Evolutionary conservation across 257 asterid species (phyloP).

Genomic region (Nicotiana benthamiana): DNA sequence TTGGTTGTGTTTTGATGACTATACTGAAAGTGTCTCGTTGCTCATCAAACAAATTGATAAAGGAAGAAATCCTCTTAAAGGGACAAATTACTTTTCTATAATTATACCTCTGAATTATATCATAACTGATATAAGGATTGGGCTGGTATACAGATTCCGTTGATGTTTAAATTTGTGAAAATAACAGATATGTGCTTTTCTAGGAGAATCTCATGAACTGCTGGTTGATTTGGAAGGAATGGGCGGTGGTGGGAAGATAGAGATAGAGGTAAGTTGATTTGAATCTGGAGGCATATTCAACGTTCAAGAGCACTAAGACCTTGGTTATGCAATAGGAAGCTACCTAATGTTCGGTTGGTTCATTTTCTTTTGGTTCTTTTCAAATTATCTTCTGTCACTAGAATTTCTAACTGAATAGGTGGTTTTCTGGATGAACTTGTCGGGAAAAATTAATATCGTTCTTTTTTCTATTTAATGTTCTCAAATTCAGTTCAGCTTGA

Average conservation of each 20-base stretch:
- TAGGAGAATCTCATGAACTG: slow-evolving; percentile 73
- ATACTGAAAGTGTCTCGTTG: not conserved
- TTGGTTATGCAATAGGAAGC: not conserved
- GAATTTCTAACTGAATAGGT: not conserved
- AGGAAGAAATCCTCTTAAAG: not conserved
- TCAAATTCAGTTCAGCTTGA: not conserved
- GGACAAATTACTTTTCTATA: not conserved
- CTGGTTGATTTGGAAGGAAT: slow-evolving; percentile 91
- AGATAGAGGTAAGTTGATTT: slow-evolving; percentile 64
- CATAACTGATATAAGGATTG: not conserved
- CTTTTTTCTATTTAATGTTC: not conserved
- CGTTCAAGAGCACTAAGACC: not conserved
- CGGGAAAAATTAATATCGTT: not conserved
- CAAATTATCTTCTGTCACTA: not conserved
- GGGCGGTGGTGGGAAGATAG: slow-evolving; percentile 99
- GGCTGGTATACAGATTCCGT: not conserved
- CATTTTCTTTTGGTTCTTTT: not conserved
- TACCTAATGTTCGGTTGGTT: not conserved
- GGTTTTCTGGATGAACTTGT: not conserved
- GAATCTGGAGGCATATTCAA: slow-evolving; percentile 1
- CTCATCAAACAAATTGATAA: not conserved
- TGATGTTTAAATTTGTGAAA: slow-evolving; percentile 1
- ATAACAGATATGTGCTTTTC: slow-evolving; percentile 22
- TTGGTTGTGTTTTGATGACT: not conserved
- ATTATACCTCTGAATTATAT: not conserved